A percentile compares a stretch with the other conserved stretches of the same genome.
These are phyloP conservation scores for Pichia sorboxylosa DNA, from an alignment of 1,139 yeast genomes.

Conservation along the genomic window DNA sequence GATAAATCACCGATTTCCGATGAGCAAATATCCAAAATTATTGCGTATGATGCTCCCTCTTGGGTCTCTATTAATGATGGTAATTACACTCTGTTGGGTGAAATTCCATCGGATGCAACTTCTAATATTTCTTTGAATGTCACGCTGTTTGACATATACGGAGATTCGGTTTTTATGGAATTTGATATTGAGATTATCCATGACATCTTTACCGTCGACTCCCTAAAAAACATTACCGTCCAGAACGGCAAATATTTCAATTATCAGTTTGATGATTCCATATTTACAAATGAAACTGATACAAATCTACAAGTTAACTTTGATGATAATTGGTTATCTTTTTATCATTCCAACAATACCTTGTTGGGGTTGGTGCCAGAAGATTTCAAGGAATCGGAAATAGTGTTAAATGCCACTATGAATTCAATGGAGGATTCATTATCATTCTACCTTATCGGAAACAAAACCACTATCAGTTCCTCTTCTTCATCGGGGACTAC, in stretches of 20 bases:
- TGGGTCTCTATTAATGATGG: constrained; percentile 43
- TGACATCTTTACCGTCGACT: constrained; percentile 41
- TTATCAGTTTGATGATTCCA: constrained; percentile 39
- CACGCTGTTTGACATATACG: constrained; percentile 47
- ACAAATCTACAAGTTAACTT: constrained; percentile 40
- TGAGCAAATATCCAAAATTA: constrained; percentile 44
- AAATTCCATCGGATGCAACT: constrained; percentile 38
- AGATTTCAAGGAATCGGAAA: constrained; percentile 36
- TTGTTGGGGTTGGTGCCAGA: constrained; percentile 60
- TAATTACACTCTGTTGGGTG: constrained; percentile 42
- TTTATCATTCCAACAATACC: constrained; percentile 47
- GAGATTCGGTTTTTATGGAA: constrained; percentile 51
- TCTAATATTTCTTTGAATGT: constrained; percentile 37
- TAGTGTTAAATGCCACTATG: constrained; percentile 43
- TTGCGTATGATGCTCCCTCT: constrained; percentile 38
- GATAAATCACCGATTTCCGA: constrained; percentile 42
- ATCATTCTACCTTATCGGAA: constrained; percentile 37
- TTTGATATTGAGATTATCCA: constrained; percentile 38
- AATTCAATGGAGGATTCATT: constrained; percentile 31
- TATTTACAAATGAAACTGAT: constrained; percentile 40
- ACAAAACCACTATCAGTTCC: constrained; percentile 11
- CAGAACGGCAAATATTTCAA: constrained; percentile 49
- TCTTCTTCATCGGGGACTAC: not conserved
- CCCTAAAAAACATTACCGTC: constrained; percentile 51
- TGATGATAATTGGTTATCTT: constrained; percentile 53